phyloP scores from a whole-genome alignment of 495 filamentous ascomycete species.

The Annulohypoxylon bovei region DNA sequence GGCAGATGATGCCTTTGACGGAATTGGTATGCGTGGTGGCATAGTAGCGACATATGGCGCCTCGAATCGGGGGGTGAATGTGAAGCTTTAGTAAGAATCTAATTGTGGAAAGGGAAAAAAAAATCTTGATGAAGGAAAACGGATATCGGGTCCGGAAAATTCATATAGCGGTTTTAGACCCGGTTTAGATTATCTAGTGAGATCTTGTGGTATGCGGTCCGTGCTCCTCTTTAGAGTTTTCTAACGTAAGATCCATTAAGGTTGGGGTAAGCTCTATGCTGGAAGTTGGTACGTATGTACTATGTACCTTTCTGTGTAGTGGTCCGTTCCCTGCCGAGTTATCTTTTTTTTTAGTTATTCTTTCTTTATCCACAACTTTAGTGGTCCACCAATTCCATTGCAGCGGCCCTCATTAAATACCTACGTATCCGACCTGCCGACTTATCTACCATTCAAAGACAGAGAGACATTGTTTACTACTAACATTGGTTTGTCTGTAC shows the following conservation, averaged over 20 bases:
- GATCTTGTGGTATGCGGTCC: background rate
- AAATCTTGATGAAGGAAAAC: constrained; percentile 9
- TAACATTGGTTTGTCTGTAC: background rate
- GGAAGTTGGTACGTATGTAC: too few relatives aligned
- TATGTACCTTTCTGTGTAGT: too few relatives aligned
- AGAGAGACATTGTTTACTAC: too few relatives aligned
- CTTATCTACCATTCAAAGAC: too few relatives aligned
- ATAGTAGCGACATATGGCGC: constrained; percentile 32
- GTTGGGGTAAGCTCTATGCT: too few relatives aligned
- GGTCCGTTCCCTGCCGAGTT: too few relatives aligned
- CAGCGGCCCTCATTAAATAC: too few relatives aligned
- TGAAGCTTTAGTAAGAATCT: constrained; percentile 19
- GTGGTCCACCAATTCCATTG: too few relatives aligned
- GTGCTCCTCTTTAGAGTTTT: background rate
- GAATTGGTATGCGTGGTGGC: constrained; percentile 42
- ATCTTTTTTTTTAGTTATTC: too few relatives aligned
- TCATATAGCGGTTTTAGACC: background rate
- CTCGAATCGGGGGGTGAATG: constrained; percentile 27
- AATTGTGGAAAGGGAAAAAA: background rate
- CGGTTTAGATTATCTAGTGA: background rate
- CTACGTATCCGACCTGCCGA: too few relatives aligned
- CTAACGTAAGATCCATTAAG: too few relatives aligned
- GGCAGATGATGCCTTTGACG: constrained; percentile 25
- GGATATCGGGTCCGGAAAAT: constrained; percentile 17
- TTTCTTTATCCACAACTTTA: too few relatives aligned